Evolutionary conservation across 306 rosid genomes (phyloP), one percentile per base, ranked within the genome.

Genomic region (Dryas alaskensis): DNA sequence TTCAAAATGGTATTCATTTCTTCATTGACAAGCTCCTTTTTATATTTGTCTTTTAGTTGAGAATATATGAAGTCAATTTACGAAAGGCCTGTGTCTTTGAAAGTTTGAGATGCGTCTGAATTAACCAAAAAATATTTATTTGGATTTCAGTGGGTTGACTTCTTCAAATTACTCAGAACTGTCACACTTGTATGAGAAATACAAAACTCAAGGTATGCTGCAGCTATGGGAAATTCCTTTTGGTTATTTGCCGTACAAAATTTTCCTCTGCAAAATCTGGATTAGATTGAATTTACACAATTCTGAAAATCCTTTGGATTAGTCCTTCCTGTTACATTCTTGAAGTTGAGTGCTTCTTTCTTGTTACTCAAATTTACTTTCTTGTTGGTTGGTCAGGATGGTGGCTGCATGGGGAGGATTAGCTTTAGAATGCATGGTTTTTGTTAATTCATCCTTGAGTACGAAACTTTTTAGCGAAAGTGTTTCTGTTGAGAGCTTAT

Each of bases 131-230:
- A 19, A 59, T 17, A 76, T 63, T 80, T 61, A 50, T 86, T 73
- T 76, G 62, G 65, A 76, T 83, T 50, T 9, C 96, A 95, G 99
- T 78, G 99, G 98, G 52, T 81, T 95, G 83, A 87, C 99, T 16
- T 76, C 97, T 74, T 83, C 89, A 55, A 95, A 95, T 76, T 95
- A 95, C 92, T 86, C 98, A 9, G 99, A 95, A 72, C 85, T 95
- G 73, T 79, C 98, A 6, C 96, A 84, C 81, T 27, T 95, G 75
- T 90, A 95, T 60, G 97, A 92, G 48, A 95, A 92, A 66, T 95
- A 88, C 74, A 95, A 92, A 78, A 25, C 85, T 74, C 88, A 86
- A 92, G 99, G 99, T 92, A 88, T 60, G 80, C 22, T 61, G 22
- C 10, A 37, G 22, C 3, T 49, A 0, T 2, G 37, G 37, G 60